These are phyloP conservation scores for Thelonectria rubi DNA, from an alignment of 2,329 filamentous ascomycete genomes.

Conservation along the genomic window DNA sequence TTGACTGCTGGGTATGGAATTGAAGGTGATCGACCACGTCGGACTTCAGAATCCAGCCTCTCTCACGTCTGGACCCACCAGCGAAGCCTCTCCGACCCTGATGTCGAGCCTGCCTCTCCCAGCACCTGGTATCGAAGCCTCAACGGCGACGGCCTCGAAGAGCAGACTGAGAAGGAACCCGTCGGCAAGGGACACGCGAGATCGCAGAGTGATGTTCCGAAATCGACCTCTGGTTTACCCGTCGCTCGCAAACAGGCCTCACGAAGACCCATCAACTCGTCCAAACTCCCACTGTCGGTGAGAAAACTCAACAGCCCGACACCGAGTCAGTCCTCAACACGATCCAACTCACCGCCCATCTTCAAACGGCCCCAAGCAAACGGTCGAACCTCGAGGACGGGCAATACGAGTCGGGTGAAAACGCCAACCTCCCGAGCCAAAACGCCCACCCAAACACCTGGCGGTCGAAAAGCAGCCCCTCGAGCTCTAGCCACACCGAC, in stretches of 20 bases:
- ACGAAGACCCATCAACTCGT: conserved; percentile 43
- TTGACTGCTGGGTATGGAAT: conserved; percentile 69
- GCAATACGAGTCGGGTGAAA: conserved; percentile 50
- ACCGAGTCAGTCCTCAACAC: conserved; percentile 61
- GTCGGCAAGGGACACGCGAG: conserved; percentile 53
- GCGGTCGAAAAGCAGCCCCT: conserved; percentile 52
- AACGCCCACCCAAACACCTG: conserved; percentile 52
- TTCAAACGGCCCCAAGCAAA: conserved; percentile 54
- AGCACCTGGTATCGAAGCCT: conserved; percentile 69
- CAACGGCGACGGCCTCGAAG: conserved; percentile 37
- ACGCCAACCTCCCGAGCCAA: conserved; percentile 54
- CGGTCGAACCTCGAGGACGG: conserved; percentile 51
- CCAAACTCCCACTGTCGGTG: conserved; percentile 58
- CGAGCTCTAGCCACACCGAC: conserved; percentile 56
- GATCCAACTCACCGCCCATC: conserved; percentile 64
- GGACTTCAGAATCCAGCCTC: conserved; percentile 77
- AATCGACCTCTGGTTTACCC: conserved; percentile 46
- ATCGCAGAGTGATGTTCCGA: conserved; percentile 69
- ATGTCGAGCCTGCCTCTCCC: conserved; percentile 69
- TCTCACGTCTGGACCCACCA: conserved; percentile 60
- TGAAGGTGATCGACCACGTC: conserved; percentile 59
- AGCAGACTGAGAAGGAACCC: conserved; percentile 34
- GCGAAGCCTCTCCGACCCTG: conserved; percentile 64
- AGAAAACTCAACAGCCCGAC: conserved; percentile 56
- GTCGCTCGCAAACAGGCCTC: conserved; percentile 46